Conservation (phyloP, 306 rosid genomes). For the Dryas octopetala region DNA sequence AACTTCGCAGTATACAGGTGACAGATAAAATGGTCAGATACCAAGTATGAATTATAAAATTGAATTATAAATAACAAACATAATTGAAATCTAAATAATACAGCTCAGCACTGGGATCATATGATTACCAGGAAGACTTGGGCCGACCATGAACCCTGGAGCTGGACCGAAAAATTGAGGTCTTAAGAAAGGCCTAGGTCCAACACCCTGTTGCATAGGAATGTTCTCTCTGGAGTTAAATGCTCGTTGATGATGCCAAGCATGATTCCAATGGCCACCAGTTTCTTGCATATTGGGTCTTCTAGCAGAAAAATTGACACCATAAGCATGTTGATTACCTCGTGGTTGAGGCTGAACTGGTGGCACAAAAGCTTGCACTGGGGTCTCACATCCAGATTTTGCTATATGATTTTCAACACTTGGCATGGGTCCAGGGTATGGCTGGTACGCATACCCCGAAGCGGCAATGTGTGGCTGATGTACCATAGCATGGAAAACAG, state of each 20-base stretch:
- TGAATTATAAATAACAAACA: background rate
- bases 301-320: conserved; percentile 53
- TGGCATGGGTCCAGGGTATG: conserved; percentile 60
- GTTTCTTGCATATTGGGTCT: conserved; percentile 66
- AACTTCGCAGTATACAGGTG: background rate
- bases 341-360: conserved; percentile 55
- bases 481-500: conserved; percentile 57
- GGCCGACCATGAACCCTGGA: conserved; percentile 76
- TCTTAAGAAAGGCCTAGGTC: conserved; percentile 70
- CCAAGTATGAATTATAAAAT: background rate
- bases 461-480: conserved; percentile 64
- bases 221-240: conserved; percentile 60
- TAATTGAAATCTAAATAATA: background rate
- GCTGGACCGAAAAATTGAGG: conserved; percentile 69
- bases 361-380: conserved; percentile 56
- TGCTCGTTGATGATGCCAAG: conserved; percentile 77
- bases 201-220: conserved; percentile 64
- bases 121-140: conserved; percentile 68
- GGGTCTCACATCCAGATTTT: conserved; percentile 59
- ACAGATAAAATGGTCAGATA: background rate
- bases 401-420: conserved; percentile 53
- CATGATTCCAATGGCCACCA: conserved; percentile 57
- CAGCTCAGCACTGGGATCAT: background rate
- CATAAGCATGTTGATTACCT: conserved; percentile 62
- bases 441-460: conserved; percentile 67